Evolutionary conservation across 202 grass and related monocot species (phyloP).

Genomic region (Carex sylvatica): DNA sequence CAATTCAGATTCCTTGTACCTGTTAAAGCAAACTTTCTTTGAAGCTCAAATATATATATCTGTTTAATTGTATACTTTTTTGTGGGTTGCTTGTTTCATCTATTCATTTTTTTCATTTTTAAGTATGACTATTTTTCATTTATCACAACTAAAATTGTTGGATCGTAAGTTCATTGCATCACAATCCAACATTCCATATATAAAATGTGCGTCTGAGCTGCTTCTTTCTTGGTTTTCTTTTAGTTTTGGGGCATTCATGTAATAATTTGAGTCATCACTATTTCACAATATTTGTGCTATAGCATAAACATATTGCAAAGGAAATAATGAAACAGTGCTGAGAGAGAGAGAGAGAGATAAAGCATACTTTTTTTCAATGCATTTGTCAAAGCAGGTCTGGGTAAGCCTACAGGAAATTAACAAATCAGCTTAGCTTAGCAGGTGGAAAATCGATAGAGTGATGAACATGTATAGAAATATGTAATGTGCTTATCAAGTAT

Average conservation of each 20-base stretch:
- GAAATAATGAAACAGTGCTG: neutral
- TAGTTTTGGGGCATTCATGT: too few species aligned
- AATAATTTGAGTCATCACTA: too few species aligned
- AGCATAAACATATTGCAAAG: neutral
- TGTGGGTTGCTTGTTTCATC: neutral
- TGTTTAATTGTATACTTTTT: constrained; percentile 5
- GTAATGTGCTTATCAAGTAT: too few species aligned
- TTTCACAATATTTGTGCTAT: too few species aligned
- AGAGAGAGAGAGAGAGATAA: neutral
- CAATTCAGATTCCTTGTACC: constrained; percentile 93
- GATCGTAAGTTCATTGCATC: neutral
- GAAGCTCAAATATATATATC: neutral
- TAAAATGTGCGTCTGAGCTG: too few species aligned
- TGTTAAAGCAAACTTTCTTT: constrained; percentile 25
- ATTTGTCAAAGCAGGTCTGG: constrained; percentile 80
- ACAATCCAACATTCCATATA: neutral
- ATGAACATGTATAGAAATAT: too few species aligned
- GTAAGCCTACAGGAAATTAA: constrained; percentile 63
- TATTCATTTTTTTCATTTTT: neutral
- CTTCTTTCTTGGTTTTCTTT: too few species aligned
- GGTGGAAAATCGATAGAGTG: too few species aligned
- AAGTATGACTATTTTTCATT: neutral
- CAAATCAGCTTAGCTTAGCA: neutral
- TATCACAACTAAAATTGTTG: neutral
- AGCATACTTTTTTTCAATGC: constrained; percentile 78